Conservation (phyloP, 1,284 basidiomycete species). For the Sanghuangporus weigelae region DNA sequence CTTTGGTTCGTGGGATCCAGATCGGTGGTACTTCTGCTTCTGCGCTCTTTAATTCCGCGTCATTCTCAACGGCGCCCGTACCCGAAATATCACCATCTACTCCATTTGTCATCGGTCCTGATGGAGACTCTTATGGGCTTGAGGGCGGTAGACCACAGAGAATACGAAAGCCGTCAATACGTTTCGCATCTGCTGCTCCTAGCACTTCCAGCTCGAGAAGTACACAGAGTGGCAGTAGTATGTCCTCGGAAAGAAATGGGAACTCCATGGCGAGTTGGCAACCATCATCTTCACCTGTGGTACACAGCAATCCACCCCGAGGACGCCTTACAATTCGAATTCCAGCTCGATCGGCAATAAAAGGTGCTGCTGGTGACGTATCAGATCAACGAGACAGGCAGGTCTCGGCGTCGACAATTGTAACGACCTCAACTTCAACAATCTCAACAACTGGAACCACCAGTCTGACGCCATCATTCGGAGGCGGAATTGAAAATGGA, state of each 20-base stretch:
- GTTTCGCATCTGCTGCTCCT: slow-evolving; percentile 4
- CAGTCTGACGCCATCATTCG: not conserved
- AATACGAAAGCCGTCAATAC: slow-evolving; percentile 6
- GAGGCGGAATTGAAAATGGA: not conserved
- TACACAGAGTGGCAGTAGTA: not conserved
- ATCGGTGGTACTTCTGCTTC: not conserved
- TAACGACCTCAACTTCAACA: not conserved
- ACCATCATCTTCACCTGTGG: not conserved
- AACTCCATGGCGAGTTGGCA: not conserved
- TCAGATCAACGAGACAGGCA: not conserved
- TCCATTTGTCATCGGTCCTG: not conserved
- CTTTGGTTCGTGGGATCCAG: not conserved
- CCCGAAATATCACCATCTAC: not conserved
- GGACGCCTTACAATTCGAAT: slow-evolving; percentile 14
- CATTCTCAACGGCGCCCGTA: not conserved
- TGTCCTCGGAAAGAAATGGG: not conserved
- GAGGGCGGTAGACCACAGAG: slow-evolving; percentile 5
- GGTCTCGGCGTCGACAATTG: slow-evolving; percentile 4
- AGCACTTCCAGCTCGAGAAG: not conserved
- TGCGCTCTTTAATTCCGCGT: not conserved
- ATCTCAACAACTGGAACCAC: not conserved
- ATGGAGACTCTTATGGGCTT: not conserved
- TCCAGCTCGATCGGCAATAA: slow-evolving; percentile 1
- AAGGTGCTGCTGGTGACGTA: not conserved
- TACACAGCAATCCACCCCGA: not conserved